These are phyloP conservation scores for Picea glauca DNA, from an alignment of 75 land plant genomes.

Conservation along the genomic window DNA sequence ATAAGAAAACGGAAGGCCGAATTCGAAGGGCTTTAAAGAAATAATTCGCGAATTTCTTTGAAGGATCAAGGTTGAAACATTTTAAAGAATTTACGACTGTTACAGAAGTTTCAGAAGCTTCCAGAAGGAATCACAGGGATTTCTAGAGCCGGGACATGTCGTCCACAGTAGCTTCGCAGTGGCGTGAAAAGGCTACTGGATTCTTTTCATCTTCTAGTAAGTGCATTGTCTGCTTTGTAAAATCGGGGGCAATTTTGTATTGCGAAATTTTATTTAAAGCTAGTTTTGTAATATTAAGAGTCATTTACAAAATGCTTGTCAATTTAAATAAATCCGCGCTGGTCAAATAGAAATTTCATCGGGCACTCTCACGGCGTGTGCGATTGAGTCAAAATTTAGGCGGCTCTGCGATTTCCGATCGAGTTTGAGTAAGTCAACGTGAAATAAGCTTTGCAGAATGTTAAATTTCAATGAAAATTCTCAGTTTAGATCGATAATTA, in stretches of 20 bases:
- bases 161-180: constrained; percentile 36
- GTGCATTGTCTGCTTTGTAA: constrained; percentile 1
- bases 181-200: constrained; percentile 68
- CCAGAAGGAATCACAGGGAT: not conserved
- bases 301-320: not conserved
- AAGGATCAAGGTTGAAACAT: not conserved
- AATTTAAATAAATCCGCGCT: too few relatives aligned
- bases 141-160: constrained; percentile 22
- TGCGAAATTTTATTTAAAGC: not conserved
- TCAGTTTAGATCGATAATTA: not conserved
- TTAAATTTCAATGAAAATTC: not conserved
- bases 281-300: not conserved
- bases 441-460: not conserved
- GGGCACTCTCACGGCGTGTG: too few relatives aligned
- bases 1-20: not conserved
- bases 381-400: too few relatives aligned
- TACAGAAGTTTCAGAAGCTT: not conserved
- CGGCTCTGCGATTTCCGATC: too few relatives aligned
- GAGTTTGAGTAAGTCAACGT: too few relatives aligned
- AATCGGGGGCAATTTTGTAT: not conserved
- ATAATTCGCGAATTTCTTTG: not conserved
- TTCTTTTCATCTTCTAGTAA: constrained; percentile 76
- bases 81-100: too few relatives aligned
- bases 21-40: not conserved
- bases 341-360: too few relatives aligned